Conservation (phyloP, 345 rosid genomes). For the Dipteronia dyeriana region DNA sequence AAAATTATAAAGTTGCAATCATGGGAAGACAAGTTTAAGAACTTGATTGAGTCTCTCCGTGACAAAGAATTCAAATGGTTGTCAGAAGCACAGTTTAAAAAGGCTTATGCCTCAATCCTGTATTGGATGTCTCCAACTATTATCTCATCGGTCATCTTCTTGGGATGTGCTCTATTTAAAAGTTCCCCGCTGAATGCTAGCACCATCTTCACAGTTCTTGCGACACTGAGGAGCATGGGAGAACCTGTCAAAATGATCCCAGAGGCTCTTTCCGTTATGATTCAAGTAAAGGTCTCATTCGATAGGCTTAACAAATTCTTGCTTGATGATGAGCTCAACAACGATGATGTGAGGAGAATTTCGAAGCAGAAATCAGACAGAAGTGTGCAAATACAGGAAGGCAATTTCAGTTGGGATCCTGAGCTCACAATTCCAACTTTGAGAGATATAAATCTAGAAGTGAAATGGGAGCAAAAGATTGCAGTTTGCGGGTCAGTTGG, state of each 20-base stretch:
- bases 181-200: constrained; percentile 71
- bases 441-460: constrained; percentile 18
- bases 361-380: background rate
- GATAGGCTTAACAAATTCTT: constrained; percentile 54
- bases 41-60: constrained; percentile 50
- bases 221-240: constrained; percentile 57
- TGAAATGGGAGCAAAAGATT: background rate
- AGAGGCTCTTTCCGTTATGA: constrained; percentile 63
- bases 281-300: constrained; percentile 71
- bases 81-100: constrained; percentile 49
- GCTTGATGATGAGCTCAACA: constrained; percentile 17
- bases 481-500: background rate
- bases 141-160: constrained; percentile 59
- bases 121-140: constrained; percentile 79
- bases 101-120: constrained; percentile 43
- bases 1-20: constrained; percentile 79
- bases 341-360: background rate
- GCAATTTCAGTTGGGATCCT: constrained; percentile 19
- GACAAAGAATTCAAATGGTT: constrained; percentile 64
- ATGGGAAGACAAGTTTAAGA: constrained; percentile 78
- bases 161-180: constrained; percentile 55
- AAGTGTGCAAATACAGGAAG: background rate
- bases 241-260: constrained; percentile 74
- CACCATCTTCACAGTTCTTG: constrained; percentile 75
- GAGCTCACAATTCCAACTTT: constrained; percentile 44